A percentile compares a stretch with the other conserved stretches of the same genome.
Conservation (phyloP, 2,329 filamentous ascomycete species). For the Colletotrichum sp. region DNA sequence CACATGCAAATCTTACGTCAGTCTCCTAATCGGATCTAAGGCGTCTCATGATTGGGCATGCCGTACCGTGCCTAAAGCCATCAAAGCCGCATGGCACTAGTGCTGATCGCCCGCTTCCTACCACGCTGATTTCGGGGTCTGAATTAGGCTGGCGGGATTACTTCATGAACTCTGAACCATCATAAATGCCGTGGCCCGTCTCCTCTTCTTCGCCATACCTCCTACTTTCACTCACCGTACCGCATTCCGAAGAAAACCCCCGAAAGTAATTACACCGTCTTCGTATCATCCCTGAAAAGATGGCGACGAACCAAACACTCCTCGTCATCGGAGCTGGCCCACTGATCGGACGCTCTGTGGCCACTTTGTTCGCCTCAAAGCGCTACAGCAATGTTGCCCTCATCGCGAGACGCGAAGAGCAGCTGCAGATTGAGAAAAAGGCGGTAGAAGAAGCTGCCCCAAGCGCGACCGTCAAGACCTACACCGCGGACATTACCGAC, state of each 20-base stretch:
- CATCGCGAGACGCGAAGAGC: constrained; percentile 45
- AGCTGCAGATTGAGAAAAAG: constrained; percentile 41
- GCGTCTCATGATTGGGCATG: neutral
- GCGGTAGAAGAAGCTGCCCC: constrained; percentile 34
- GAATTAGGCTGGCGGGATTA: neutral
- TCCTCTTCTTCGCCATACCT: neutral
- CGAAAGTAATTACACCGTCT: fast-evolving
- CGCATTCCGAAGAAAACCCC: neutral
- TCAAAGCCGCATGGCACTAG: neutral
- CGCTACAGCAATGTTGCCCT: constrained; percentile 46
- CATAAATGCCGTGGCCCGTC: neutral
- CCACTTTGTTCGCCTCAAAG: neutral
- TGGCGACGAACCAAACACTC: constrained; percentile 18
- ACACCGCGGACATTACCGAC: constrained; percentile 49
- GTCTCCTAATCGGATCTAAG: neutral
- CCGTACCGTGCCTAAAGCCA: neutral
- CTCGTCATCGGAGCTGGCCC: neutral
- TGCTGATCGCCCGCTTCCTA: neutral
- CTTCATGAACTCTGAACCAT: neutral
- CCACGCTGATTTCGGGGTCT: neutral
- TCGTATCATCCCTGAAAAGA: neutral
- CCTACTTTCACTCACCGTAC: neutral
- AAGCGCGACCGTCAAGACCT: constrained; percentile 42
- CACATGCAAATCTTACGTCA: neutral
- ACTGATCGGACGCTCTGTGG: neutral